These are phyloP conservation scores for Arthroderma sp. DNA, from an alignment of 2,329 filamentous ascomycete genomes.

Conservation along the genomic window DNA sequence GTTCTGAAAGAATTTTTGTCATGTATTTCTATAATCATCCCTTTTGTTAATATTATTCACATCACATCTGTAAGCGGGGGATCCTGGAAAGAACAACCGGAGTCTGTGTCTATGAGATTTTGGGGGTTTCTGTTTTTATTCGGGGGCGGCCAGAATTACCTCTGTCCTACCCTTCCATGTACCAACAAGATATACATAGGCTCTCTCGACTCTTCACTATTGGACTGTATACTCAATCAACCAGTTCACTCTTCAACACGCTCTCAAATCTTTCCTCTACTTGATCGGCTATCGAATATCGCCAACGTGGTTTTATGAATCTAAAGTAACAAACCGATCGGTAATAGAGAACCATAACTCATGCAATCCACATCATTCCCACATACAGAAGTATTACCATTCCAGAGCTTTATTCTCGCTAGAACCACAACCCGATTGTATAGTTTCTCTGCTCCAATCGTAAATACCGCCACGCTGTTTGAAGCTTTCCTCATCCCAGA, in stretches of 20 bases:
- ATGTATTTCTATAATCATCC: conserved; percentile 6
- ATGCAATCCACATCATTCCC: background rate
- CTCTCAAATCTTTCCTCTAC: background rate
- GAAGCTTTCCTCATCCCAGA: conserved; percentile 39
- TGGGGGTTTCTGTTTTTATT: conserved; percentile 9
- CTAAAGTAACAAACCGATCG: too few species aligned
- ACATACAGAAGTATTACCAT: background rate
- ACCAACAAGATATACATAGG: conserved; percentile 8
- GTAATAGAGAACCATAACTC: too few species aligned
- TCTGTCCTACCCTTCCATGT: conserved; percentile 6
- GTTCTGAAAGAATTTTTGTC: background rate
- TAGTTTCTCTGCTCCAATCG: conserved; percentile 29
- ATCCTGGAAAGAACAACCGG: conserved; percentile 11
- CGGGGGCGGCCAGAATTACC: background rate
- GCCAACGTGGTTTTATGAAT: too few species aligned
- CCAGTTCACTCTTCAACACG: background rate
- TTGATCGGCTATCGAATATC: background rate
- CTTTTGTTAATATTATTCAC: conserved; percentile 2
- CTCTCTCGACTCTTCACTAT: conserved; percentile 13
- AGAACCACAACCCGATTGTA: background rate
- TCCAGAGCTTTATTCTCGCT: background rate
- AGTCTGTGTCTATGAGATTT: conserved; percentile 13
- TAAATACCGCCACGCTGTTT: conserved; percentile 38
- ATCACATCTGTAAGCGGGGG: conserved; percentile 6
- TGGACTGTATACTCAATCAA: background rate